Conservation (phyloP, 805 yeast genomes). For the Candida silvicultrix region DNA sequence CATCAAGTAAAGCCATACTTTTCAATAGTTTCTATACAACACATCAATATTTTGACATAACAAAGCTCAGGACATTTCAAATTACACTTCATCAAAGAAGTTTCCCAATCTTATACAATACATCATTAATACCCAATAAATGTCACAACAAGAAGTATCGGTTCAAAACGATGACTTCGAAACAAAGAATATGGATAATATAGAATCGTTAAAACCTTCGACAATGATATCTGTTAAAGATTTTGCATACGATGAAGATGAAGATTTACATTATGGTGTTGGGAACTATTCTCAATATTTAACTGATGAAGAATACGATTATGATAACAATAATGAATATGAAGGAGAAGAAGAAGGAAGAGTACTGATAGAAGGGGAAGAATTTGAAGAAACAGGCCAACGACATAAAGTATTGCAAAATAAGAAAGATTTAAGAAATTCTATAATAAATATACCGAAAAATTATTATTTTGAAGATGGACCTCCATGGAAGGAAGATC, state of each 20-base stretch:
- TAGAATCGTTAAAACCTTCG: background rate
- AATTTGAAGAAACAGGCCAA: conserved; percentile 2
- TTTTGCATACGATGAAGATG: conserved; percentile 67
- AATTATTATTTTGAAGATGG: conserved; percentile 20
- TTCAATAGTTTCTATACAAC: too few species aligned
- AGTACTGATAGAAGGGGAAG: conserved; percentile 10
- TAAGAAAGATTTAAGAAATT: conserved; percentile 19
- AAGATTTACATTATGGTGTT: conserved; percentile 69
- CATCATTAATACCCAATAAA: background rate
- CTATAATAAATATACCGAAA: conserved; percentile 23
- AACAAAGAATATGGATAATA: background rate
- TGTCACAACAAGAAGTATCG: background rate
- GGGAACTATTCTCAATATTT: conserved; percentile 23
- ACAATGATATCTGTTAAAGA: conserved; percentile 55
- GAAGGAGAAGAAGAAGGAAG: conserved; percentile 10
- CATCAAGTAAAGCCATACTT: too few species aligned
- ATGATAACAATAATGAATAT: background rate
- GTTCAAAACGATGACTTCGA: background rate
- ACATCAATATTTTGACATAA: background rate
- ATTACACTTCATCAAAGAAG: too few species aligned
- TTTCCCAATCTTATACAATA: too few species aligned
- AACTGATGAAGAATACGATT: conserved; percentile 19
- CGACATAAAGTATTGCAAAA: conserved; percentile 9
- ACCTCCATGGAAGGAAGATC: conserved; percentile 31
- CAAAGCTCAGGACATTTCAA: too few species aligned